These are phyloP conservation scores for Pichia membranifaciens DNA, from an alignment of 805 yeast species.

Conservation along the genomic window DNA sequence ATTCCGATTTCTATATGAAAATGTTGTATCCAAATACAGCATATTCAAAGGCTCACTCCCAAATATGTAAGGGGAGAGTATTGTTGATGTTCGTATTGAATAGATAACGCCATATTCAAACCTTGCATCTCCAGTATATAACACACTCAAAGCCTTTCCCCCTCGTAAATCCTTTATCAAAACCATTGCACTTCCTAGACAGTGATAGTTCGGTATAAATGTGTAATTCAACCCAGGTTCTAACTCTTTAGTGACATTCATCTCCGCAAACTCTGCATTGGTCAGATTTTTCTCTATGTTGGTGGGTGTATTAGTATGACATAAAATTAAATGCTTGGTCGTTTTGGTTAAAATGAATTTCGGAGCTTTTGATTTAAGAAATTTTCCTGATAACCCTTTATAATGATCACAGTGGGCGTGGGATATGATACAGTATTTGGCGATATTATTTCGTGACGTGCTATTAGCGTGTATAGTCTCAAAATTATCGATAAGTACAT, in stretches of 20 bases:
- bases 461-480: background rate
- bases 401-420: conserved; percentile 19
- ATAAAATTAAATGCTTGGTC: conserved; percentile 3
- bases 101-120: conserved; percentile 10
- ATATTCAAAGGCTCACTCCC: conserved; percentile 8
- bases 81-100: conserved; percentile 5
- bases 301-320: background rate
- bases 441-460: too few relatives aligned
- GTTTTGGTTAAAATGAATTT: conserved; percentile 3
- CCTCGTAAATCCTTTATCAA: conserved; percentile 5
- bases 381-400: conserved; percentile 4
- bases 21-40: conserved; percentile 20
- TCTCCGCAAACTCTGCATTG: background rate
- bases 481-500: conserved; percentile 16
- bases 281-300: background rate
- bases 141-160: background rate
- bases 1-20: conserved; percentile 13
- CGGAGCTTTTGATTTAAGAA: too few relatives aligned
- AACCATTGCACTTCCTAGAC: conserved; percentile 20
- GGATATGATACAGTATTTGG: conserved; percentile 17
- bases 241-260: conserved; percentile 4
- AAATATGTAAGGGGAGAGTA: conserved; percentile 8
- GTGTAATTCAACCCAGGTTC: conserved; percentile 8
- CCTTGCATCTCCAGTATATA: conserved; percentile 21
- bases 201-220: conserved; percentile 19